Percentiles rank a stretch among this genome's conserved stretches.
These are phyloP conservation scores for Coemansia sp. DNA, from an alignment of 192 early-diverging fungal genomes.

Conservation along the genomic window DNA sequence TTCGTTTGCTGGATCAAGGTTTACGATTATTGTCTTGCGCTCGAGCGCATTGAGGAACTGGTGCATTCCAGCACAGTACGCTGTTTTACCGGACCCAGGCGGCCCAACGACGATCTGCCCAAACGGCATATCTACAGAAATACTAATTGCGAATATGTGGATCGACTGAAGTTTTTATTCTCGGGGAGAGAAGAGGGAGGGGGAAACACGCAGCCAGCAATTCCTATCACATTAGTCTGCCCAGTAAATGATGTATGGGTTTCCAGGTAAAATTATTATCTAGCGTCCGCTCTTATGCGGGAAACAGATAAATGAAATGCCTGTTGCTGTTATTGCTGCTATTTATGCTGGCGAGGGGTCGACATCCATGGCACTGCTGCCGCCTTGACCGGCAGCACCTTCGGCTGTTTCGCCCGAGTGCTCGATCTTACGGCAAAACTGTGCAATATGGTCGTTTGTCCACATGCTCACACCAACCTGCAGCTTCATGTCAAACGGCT, in stretches of 20 bases:
- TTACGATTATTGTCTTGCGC: conserved; percentile 85
- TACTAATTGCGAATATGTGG: too few species aligned
- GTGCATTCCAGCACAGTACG: conserved; percentile 90
- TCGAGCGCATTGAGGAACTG: conserved; percentile 83
- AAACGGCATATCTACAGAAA: conserved; percentile 38
- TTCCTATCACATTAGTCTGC: too few species aligned
- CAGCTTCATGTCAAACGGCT: conserved; percentile 78
- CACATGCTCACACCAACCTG: conserved; percentile 91
- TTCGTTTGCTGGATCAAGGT: conserved; percentile 98
- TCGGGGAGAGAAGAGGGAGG: too few species aligned
- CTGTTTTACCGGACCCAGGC: conserved; percentile 93
- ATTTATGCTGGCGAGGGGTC: conserved; percentile 9
- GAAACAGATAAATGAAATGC: neutral
- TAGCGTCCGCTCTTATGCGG: neutral
- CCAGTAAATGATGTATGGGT: too few species aligned
- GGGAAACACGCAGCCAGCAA: neutral
- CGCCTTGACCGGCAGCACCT: neutral
- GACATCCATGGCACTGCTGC: conserved; percentile 16
- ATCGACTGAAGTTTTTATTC: too few species aligned
- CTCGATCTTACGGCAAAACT: conserved; percentile 16
- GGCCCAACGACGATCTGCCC: conserved; percentile 91
- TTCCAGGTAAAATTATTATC: too few species aligned
- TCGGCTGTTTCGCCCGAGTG: neutral
- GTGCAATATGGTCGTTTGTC: conserved; percentile 71
- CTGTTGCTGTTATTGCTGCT: neutral